These are phyloP conservation scores for Chlorencoelia australis DNA, from an alignment of 2,329 filamentous ascomycete species.

Conservation along the genomic window DNA sequence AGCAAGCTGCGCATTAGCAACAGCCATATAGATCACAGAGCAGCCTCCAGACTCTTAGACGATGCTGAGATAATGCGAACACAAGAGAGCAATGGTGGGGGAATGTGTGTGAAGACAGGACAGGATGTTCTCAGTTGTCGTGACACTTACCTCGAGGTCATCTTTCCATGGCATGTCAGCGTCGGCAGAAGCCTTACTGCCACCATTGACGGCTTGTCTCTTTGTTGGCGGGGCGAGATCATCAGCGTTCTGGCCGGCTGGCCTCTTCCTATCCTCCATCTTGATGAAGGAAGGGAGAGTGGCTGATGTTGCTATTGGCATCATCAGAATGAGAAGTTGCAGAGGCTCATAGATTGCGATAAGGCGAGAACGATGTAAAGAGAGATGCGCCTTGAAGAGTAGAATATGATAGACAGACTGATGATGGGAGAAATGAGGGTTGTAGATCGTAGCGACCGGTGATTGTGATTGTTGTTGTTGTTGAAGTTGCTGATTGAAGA, in stretches of 20 bases:
- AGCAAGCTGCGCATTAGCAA: slow-evolving; percentile 37
- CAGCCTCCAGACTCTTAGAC: slow-evolving; percentile 10
- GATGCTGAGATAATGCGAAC: slow-evolving; percentile 12
- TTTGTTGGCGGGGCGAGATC: slow-evolving; percentile 85
- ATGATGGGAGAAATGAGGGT: too few species aligned
- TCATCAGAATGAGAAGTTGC: slow-evolving; percentile 52
- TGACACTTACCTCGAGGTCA: slow-evolving; percentile 58
- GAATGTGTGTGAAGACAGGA: slow-evolving; percentile 2
- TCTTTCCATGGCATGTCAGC: slow-evolving; percentile 61
- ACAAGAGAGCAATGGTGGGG: slow-evolving; percentile 9
- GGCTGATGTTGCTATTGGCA: slow-evolving; percentile 29
- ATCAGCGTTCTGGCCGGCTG: slow-evolving; percentile 54
- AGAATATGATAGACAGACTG: too few species aligned
- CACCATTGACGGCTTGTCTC: slow-evolving; percentile 84
- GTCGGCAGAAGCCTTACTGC: slow-evolving; percentile 52
- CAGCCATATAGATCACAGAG: slow-evolving; percentile 22
- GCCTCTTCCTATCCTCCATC: slow-evolving; percentile 99
- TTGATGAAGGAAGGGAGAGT: slow-evolving; percentile 77
- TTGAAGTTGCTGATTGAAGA: too few species aligned
- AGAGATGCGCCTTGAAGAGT: too few species aligned
- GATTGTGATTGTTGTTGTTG: too few species aligned
- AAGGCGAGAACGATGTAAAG: too few species aligned
- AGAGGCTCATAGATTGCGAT: too few species aligned
- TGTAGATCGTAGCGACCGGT: too few species aligned
- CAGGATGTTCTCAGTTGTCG: slow-evolving; percentile 17